Evolutionary conservation across 2,329 filamentous ascomycete genomes (phyloP), one percentile per base, ranked within the genome.

Genomic region (Trichophyton equinum): DNA sequence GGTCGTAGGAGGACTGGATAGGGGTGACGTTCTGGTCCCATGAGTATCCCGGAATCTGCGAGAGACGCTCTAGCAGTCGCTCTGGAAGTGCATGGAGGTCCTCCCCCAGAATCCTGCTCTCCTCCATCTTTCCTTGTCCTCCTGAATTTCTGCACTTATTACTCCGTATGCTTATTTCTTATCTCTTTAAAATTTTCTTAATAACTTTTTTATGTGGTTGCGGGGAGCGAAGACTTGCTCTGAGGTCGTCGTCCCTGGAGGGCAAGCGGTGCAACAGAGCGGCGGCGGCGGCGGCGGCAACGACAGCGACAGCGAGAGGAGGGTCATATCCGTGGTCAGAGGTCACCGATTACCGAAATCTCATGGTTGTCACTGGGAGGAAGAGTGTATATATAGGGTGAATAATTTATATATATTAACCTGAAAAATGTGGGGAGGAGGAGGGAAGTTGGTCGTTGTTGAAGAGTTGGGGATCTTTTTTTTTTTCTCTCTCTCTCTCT

Each of bases 1-100:
- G 91, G 72, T 95, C 90, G 74, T 96, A 96, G 68, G 85, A 89
- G 58, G 82, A 76, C 64, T 77, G 75, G 59, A 76, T 74, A 7
- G 75, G 75, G 58, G 73, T 71, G 63, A 72, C 65, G 15, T 81
- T 79, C 66, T 88, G 86, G 72, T 91, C 86, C 88, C 88, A 91
- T 5, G 81, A 83, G 71, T 89, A 91, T 59, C 87, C 87, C 53
- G 85, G 80, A 65, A 91, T 80, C 71, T 89, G 86, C 64, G 82
- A 80, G 65, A 91, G 79, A 58, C 88, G 83, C 71, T 91, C 86
- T 67, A 85, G 87, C 59, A 91, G 81, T 68, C 85, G 83, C 65
- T 81, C 78, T 49, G 86, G 86, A 62, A 85, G 85, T 70, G 78
- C 72, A 63, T 76, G 76, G 62, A 78, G 69, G 65, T 78, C 76